Evolutionary conservation across 345 rosid species (phyloP), one percentile per base, ranked within the genome.

Genomic region (Microthlaspi erraticum): DNA sequence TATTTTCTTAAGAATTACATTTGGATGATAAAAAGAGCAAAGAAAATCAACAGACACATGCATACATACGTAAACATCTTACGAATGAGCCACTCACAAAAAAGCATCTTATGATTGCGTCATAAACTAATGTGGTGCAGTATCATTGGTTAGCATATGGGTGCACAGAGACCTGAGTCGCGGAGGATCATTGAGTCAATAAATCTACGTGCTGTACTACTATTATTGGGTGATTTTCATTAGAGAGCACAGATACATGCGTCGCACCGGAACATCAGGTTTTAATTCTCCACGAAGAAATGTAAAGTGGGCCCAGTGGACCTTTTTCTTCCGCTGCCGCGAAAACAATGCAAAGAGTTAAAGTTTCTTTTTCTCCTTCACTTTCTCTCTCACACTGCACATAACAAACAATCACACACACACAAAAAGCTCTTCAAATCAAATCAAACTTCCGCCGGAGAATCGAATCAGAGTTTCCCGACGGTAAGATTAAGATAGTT

Each of bases 281-380:
- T 53, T 68, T 68, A 68, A 18, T 68, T 68, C 73, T 55, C 64
- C 36, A 34, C 36, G 69, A 53, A 43, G 31, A 42, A 53, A 64
- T 32, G 51, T 10, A 14, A 43, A 33, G 45, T 68, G 64, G 56
- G 37, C 19, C 55, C 73, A n/a, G 13, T 68, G 10, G 9, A 10
- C 31, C 31, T 12, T 26, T 63, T 64, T 18, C 32, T 17, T 48
- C 3, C 23, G 16, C 42, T 61, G 36, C 44, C 29, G 36, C 9
- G 36, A 52, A 50, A 52, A 52, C 37, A 52, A 49, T 49, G 13
- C 19, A 34, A 2, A 37, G 63, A 37, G 10, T 23, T 26, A 60
- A 61, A 62, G 42, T 62, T 62, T 45, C 31, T 43, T 62, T 45
- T 45, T 11, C 67, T 33, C 36, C 49, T 61, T 55, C 73, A 29